Evolutionary conservation across 2,329 filamentous ascomycete genomes (phyloP).

Genomic region (Exophiala sideris): DNA sequence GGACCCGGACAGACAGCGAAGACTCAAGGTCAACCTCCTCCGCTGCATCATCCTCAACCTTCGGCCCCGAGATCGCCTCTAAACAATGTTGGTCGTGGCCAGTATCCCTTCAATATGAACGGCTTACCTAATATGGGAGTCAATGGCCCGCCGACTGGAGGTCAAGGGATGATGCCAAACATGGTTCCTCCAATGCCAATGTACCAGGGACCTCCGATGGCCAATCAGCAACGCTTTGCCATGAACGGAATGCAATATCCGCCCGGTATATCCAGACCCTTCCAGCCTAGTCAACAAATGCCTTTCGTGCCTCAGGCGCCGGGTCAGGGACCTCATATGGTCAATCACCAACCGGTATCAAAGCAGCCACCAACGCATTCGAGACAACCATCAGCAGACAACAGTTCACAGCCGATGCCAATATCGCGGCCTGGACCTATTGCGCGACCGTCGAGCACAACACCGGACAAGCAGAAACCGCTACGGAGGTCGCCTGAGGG

Average conservation of each 20-base stretch:
- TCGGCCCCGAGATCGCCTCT: conserved; percentile 62
- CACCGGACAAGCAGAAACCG: conserved; percentile 48
- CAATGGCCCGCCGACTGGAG: conserved; percentile 54
- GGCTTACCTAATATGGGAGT: conserved; percentile 56
- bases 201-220: conserved; percentile 49
- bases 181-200: conserved; percentile 54
- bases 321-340: conserved; percentile 31
- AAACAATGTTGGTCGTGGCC: conserved; percentile 60
- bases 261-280: conserved; percentile 61
- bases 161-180: conserved; percentile 53
- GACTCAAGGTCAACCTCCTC: conserved; percentile 48
- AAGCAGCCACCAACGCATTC: conserved; percentile 59
- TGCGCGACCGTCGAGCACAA: conserved; percentile 74
- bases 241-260: conserved; percentile 53
- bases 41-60: conserved; percentile 57
- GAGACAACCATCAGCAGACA: conserved; percentile 67
- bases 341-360: conserved; percentile 34
- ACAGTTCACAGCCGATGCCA: conserved; percentile 66
- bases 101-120: conserved; percentile 49
- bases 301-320: conserved; percentile 44
- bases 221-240: conserved; percentile 52
- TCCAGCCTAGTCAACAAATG: conserved; percentile 53
- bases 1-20: conserved; percentile 64
- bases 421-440: conserved; percentile 84
- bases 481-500: conserved; percentile 44